These are phyloP conservation scores for Citrus hindsii DNA, from an alignment of 345 rosid species.

Conservation along the genomic window DNA sequence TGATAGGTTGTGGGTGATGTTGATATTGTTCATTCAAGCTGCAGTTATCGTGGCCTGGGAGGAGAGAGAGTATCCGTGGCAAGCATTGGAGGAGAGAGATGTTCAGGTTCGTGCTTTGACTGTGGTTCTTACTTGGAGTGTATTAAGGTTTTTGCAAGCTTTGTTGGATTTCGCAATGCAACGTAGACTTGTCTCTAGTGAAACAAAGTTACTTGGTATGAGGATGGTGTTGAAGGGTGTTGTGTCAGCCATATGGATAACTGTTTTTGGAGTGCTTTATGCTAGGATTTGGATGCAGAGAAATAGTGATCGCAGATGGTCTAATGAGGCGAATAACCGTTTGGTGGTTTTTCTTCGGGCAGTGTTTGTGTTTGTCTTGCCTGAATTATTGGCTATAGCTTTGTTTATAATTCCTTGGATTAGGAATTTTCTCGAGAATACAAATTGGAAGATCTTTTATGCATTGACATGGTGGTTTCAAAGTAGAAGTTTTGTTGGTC, in stretches of 20 bases:
- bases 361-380: constrained; percentile 56
- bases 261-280: constrained; percentile 63
- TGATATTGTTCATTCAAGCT: constrained; percentile 72
- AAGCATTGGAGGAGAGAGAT: constrained; percentile 36
- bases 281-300: constrained; percentile 69
- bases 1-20: constrained; percentile 83
- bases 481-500: constrained; percentile 70
- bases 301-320: constrained; percentile 51
- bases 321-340: constrained; percentile 38
- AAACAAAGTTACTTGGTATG: constrained; percentile 62
- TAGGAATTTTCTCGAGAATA: constrained; percentile 84
- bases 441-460: constrained; percentile 78
- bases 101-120: constrained; percentile 74
- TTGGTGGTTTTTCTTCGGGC: constrained; percentile 59
- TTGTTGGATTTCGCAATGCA: constrained; percentile 72
- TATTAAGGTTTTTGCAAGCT: constrained; percentile 74
- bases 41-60: constrained; percentile 77
- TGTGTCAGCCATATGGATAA: constrained; percentile 69
- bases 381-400: constrained; percentile 77
- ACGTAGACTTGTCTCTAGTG: constrained; percentile 63
- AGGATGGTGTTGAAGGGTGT: constrained; percentile 75
- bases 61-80: constrained; percentile 57
- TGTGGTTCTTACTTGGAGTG: constrained; percentile 85
- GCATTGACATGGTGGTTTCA: constrained; percentile 81
- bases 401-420: constrained; percentile 85